A percentile compares a stretch with the other conserved stretches of the same genome.
These are phyloP conservation scores for Ustilago esculenta DNA, from an alignment of 1,284 basidiomycete species.

Conservation along the genomic window DNA sequence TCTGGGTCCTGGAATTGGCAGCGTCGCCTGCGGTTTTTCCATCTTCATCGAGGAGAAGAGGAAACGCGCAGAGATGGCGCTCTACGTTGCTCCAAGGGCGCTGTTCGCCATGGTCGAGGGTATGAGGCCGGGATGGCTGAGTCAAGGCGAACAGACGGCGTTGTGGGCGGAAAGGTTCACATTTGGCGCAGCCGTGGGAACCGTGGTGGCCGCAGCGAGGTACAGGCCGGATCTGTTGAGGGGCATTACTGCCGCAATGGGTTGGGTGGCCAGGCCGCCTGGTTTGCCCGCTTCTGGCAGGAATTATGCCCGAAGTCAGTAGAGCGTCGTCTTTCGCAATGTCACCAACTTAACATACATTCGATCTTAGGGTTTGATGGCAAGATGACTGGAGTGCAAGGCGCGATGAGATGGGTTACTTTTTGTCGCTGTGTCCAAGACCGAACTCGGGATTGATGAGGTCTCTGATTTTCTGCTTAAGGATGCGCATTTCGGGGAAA, in stretches of 20 bases:
- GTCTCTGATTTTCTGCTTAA: conserved; percentile 35
- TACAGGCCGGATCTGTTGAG: conserved; percentile 55
- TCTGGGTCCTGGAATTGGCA: conserved; percentile 41
- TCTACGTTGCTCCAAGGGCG: conserved; percentile 68
- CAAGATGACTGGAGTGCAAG: no score
- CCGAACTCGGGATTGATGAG: conserved; percentile 12
- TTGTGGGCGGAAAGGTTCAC: conserved; percentile 51
- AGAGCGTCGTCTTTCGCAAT: no score
- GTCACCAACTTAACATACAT: no score
- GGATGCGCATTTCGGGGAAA: conserved; percentile 31
- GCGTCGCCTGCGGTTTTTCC: conserved; percentile 48
- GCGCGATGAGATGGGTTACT: not conserved
- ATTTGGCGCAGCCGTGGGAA: conserved; percentile 50
- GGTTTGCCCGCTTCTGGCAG: conserved; percentile 9
- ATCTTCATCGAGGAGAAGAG: conserved; percentile 68
- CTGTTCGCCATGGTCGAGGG: conserved; percentile 61
- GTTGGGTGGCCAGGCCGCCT: conserved; percentile 44
- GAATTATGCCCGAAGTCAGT: conserved; percentile 31
- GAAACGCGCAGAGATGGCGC: conserved; percentile 67
- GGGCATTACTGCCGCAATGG: conserved; percentile 53
- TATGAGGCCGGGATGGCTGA: conserved; percentile 52
- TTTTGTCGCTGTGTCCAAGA: conserved; percentile 30
- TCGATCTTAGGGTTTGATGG: no score
- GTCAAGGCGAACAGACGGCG: conserved; percentile 42
- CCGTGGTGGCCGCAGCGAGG: conserved; percentile 48